Conservation (phyloP, 2,329 filamentous ascomycete species). For the Fusarium sp. region DNA sequence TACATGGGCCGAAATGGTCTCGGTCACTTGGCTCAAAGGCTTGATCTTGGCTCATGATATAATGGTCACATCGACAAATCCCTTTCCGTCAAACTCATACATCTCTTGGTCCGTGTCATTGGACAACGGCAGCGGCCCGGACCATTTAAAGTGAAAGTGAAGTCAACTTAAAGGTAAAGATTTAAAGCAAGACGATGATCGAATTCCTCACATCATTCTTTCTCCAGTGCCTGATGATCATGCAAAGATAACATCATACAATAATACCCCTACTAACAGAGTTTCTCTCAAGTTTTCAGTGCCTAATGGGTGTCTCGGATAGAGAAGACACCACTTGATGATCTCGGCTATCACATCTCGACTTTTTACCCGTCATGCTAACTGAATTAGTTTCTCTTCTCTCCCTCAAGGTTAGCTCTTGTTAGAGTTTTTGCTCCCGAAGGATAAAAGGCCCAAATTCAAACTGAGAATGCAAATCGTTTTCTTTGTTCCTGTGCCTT, state of each 20-base stretch:
- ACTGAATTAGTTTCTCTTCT: background rate
- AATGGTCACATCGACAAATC: slow-evolving; percentile 4
- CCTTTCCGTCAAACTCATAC: slow-evolving; percentile 9
- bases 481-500: slow-evolving; percentile 29
- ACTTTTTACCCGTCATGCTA: slow-evolving; percentile 18
- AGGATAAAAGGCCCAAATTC: background rate
- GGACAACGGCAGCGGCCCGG: slow-evolving; percentile 33
- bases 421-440: slow-evolving; percentile 10
- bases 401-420: background rate
- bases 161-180: slow-evolving; percentile 1
- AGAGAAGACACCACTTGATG: slow-evolving; percentile 8
- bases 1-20: slow-evolving; percentile 26
- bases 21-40: slow-evolving; percentile 5
- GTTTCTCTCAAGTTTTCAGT: slow-evolving; percentile 2
- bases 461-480: slow-evolving; percentile 21
- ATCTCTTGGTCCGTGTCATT: slow-evolving; percentile 13
- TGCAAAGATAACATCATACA: slow-evolving; percentile 20
- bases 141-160: slow-evolving; percentile 12
- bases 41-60: slow-evolving; percentile 9
- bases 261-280: slow-evolving; percentile 14
- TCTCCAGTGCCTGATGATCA: slow-evolving; percentile 37
- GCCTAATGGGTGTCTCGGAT: slow-evolving; percentile 2
- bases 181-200: slow-evolving; percentile 22
- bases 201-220: slow-evolving; percentile 29
- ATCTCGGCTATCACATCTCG: slow-evolving; percentile 31